Evolutionary conservation across 805 yeast genomes (phyloP).

Genomic region (Monosporozyma siamensis): DNA sequence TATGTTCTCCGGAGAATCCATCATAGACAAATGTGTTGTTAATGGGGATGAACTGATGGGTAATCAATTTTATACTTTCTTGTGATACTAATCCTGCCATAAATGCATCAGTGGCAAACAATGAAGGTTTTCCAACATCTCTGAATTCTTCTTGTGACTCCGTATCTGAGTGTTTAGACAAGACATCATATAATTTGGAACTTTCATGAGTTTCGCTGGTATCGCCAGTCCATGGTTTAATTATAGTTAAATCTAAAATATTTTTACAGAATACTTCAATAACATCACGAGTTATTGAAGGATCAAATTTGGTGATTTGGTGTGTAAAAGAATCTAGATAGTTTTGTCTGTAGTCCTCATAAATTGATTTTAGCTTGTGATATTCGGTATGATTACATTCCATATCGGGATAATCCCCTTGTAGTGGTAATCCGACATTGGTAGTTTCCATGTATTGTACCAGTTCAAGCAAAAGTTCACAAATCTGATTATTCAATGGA

Average conservation of each 20-base stretch:
- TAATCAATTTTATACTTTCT: conserved; percentile 66
- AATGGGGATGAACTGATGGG: conserved; percentile 73
- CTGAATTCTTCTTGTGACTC: background rate
- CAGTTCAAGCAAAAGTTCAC: conserved; percentile 7
- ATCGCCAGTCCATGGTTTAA: background rate
- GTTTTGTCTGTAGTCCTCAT: conserved; percentile 35
- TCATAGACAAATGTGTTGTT: conserved; percentile 65
- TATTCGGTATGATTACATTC: conserved; percentile 62
- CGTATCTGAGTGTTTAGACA: background rate
- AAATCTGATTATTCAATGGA: conserved; percentile 7
- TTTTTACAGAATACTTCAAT: background rate
- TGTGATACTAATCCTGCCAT: conserved; percentile 84
- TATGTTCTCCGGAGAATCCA: conserved; percentile 32
- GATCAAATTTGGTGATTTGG: background rate
- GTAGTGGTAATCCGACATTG: conserved; percentile 38
- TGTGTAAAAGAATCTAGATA: background rate
- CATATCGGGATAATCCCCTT: conserved; percentile 83
- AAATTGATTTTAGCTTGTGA: conserved; percentile 47
- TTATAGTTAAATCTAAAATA: background rate
- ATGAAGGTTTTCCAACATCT: conserved; percentile 26
- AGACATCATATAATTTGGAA: background rate
- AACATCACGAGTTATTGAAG: background rate
- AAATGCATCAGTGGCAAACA: conserved; percentile 31
- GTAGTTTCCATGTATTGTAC: conserved; percentile 2
- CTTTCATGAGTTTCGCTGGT: background rate